Evolutionary conservation across 495 filamentous ascomycete genomes (phyloP).

Genomic region (Tirmania nivea): DNA sequence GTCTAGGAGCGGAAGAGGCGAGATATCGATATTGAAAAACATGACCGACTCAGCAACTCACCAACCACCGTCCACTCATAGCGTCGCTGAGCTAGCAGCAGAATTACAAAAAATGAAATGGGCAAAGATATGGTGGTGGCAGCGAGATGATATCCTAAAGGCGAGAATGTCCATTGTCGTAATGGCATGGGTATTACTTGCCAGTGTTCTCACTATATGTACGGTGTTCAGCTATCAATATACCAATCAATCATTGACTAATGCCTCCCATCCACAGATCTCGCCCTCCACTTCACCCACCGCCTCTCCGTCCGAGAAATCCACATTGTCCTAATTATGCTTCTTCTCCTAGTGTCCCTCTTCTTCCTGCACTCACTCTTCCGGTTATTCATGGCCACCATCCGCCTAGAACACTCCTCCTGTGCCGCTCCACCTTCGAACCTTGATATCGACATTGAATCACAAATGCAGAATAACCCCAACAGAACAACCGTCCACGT

Average conservation of each 20-base stretch:
- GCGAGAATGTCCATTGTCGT: not conserved
- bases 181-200: not conserved
- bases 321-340: not conserved
- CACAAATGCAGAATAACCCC: not conserved
- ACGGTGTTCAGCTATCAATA: not conserved
- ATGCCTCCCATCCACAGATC: not conserved
- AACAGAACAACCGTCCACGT: too few species aligned
- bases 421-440: too few species aligned
- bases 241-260: not conserved
- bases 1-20: too few species aligned
- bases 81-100: not conserved
- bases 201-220: not conserved
- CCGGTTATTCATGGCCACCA: not conserved
- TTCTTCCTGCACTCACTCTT: not conserved
- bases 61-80: not conserved
- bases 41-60: not conserved
- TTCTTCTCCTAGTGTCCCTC: not conserved
- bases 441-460: too few species aligned
- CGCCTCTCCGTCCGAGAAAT: not conserved
- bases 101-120: not conserved
- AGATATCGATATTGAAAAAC: too few species aligned
- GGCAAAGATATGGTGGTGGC: not conserved
- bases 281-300: not conserved
- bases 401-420: not conserved
- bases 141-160: constrained; percentile 1